Evolutionary conservation across 441 rosid species (phyloP).

Genomic region (Brassica hybrid): DNA sequence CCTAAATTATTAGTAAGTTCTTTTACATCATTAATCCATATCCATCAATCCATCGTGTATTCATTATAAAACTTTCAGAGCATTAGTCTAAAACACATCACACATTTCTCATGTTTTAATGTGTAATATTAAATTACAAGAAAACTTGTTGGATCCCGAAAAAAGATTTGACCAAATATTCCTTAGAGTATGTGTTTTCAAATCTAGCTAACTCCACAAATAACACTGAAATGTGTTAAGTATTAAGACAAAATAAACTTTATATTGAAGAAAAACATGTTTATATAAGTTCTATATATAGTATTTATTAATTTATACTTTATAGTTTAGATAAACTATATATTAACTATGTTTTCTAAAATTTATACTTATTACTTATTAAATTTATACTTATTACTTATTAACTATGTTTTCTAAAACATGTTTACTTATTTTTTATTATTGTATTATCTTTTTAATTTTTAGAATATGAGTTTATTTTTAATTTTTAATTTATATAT

Average conservation of each 20-base stretch:
- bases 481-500: not conserved
- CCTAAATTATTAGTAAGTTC: not conserved
- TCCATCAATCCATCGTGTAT: not conserved
- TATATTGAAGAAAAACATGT: not conserved
- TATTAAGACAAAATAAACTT: not conserved
- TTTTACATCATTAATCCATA: not conserved
- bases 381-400: too few relatives aligned
- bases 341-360: not conserved
- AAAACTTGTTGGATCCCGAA: not conserved
- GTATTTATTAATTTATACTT: not conserved
- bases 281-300: too few relatives aligned
- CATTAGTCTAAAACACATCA: too few relatives aligned
- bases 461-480: not conserved
- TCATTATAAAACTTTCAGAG: not conserved
- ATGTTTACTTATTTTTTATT: too few relatives aligned
- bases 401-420: too few relatives aligned
- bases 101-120: too few relatives aligned
- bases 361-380: not conserved
- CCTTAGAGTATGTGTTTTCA: too few relatives aligned
- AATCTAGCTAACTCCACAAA: not conserved
- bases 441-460: too few relatives aligned
- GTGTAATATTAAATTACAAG: not conserved
- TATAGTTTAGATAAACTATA: not conserved
- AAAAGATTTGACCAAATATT: not conserved
- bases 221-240: not conserved